Base-by-base conservation (phyloP, 768 basidiomycete genomes). In the Kondoa malvinella region DNA sequence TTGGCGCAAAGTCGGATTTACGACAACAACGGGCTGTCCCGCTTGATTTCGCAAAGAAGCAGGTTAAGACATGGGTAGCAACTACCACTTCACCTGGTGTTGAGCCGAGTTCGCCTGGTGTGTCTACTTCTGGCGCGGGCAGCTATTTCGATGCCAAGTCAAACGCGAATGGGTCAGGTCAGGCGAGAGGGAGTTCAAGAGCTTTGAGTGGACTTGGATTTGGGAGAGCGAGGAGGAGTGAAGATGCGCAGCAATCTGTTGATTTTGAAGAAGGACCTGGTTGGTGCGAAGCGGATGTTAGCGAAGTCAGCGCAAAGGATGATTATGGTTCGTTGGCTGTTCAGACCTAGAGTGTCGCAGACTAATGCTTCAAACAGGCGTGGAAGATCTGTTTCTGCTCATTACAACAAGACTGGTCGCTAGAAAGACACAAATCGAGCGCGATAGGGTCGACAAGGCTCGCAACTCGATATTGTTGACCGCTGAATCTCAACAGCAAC, bases 251-350 rank as follows among this genome's bases (percentile, higher is more conserved):
- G 30, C 76, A 76, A 1, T 69, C 68, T 50, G 77, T 75, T 8
- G 69, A 68, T 2, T 40, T 40, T 1, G 66, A 70, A 30, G 69
- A 68, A 40, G 81, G 83, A 34, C 83, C 83, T 67, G 79, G 79
- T 56, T 86, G 87, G 87, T 87, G 86, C 75, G 87, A 85, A 70
- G 89, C 92, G 85, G 87, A 87, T 74, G 81, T 92, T 21, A 89
- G 88, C 71, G 89, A 94, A 75, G 89, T 94, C 25, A 92, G 89
- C 57, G 87, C 92, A 65, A 92, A 92, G 77, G 89, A 92, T 73
- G 87, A 88, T 74, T 74, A 78, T 33, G 91, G 90, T 91, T 70
- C 71, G 84, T 79, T 31, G 27, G 16, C n/a, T 17, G 40, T 8
- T 8, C 8, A 50, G 8, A 4, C 8, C 26, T 61, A 33, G 1